Percentiles rank a stretch among this genome's conserved stretches.
phyloP scores from a whole-genome alignment of 2,329 filamentous ascomycete genomes.

The Epicoccum sorghinum region DNA sequence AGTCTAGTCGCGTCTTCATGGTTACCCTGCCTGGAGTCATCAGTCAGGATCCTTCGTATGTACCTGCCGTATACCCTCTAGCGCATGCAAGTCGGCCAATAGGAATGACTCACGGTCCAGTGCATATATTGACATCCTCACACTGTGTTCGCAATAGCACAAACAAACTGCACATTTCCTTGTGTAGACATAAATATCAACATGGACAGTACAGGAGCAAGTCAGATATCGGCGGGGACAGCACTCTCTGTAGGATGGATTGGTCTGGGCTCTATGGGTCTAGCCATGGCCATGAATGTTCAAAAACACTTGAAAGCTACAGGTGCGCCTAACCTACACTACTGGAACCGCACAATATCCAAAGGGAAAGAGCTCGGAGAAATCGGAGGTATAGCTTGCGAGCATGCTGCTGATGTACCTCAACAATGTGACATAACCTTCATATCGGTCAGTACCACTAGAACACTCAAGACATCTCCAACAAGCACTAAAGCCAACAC shows the following conservation, averaged over 20 bases:
- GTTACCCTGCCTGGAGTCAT: background rate
- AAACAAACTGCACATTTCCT: too few species aligned
- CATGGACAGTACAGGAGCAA: background rate
- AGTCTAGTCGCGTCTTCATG: too few species aligned
- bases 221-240: background rate
- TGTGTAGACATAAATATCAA: background rate
- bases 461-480: background rate
- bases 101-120: conserved; percentile 11
- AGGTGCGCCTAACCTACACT: conserved; percentile 41
- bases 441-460: conserved; percentile 39
- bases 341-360: conserved; percentile 57
- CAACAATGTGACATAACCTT: conserved; percentile 34
- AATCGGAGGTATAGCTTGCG: conserved; percentile 26
- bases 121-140: background rate
- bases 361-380: conserved; percentile 48
- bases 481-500: background rate
- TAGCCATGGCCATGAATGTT: conserved; percentile 57
- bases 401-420: conserved; percentile 24
- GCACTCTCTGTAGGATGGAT: conserved; percentile 25
- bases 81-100: conserved; percentile 10
- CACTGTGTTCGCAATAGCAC: background rate
- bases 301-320: conserved; percentile 49
- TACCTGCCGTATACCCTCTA: conserved; percentile 16
- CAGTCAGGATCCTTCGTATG: background rate
- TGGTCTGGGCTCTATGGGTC: conserved; percentile 61